Evolutionary conservation across 2,329 filamentous ascomycete genomes (phyloP).

Genomic region (Oidium heveae): DNA sequence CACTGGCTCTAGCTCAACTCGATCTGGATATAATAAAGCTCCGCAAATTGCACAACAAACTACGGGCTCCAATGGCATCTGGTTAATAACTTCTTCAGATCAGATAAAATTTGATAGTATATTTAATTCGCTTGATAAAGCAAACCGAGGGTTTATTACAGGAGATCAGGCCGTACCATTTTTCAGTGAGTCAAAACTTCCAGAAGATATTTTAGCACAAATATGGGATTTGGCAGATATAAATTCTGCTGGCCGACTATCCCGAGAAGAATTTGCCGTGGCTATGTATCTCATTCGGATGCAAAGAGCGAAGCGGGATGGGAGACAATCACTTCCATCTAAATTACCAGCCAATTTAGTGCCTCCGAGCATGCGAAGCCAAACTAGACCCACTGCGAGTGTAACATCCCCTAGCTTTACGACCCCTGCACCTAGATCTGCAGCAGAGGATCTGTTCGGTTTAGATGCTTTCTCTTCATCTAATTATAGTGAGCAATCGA

Average conservation of each 20-base stretch:
- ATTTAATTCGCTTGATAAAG: slow-evolving; percentile 62
- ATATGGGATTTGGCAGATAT: slow-evolving; percentile 97
- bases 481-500: slow-evolving; percentile 24
- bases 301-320: slow-evolving; percentile 49
- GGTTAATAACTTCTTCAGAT: slow-evolving; percentile 61
- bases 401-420: slow-evolving; percentile 20
- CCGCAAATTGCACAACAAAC: slow-evolving; percentile 11
- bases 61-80: slow-evolving; percentile 31
- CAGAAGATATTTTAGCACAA: slow-evolving; percentile 71
- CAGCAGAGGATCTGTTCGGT: slow-evolving; percentile 81
- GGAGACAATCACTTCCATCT: slow-evolving; percentile 36
- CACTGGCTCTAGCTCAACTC: slow-evolving; percentile 32
- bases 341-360: slow-evolving; percentile 60
- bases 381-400: slow-evolving; percentile 21
- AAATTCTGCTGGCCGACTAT: slow-evolving; percentile 66
- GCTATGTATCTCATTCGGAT: slow-evolving; percentile 93
- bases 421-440: slow-evolving; percentile 39
- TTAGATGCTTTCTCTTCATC: slow-evolving; percentile 43
- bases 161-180: slow-evolving; percentile 89
- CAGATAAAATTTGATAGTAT: slow-evolving; percentile 74
- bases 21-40: slow-evolving; percentile 27
- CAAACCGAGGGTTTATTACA: slow-evolving; percentile 58
- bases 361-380: slow-evolving; percentile 60
- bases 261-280: slow-evolving; percentile 78
- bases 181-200: slow-evolving; percentile 73